Conservation (phyloP, 1,284 basidiomycete species). For the Naganishia liquefaciens region DNA sequence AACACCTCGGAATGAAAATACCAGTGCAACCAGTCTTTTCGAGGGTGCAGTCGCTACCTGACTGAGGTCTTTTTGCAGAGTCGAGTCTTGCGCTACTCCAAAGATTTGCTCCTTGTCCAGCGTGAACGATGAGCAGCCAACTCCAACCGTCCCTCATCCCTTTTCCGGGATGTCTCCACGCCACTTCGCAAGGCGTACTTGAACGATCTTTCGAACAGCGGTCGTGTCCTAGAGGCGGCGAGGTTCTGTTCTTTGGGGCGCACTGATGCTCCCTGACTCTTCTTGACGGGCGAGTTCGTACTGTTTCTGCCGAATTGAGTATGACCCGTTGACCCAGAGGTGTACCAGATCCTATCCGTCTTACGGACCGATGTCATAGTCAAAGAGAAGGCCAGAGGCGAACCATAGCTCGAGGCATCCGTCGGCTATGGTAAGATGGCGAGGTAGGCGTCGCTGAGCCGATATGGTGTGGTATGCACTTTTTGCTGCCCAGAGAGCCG, state of each 20-base stretch:
- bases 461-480: no score
- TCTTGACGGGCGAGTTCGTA: not conserved
- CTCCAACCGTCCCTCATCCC: not conserved
- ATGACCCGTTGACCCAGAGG: slow-evolving; percentile 50
- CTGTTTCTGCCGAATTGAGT: slow-evolving; percentile 42
- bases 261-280: not conserved
- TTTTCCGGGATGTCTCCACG: slow-evolving; percentile 28
- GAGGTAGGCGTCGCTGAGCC: not conserved
- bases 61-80: not conserved
- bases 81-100: not conserved
- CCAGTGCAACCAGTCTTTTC: slow-evolving; percentile 34
- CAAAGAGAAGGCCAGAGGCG: slow-evolving; percentile 1
- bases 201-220: slow-evolving; percentile 49
- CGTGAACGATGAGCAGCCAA: slow-evolving; percentile 13
- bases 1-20: slow-evolving; percentile 38
- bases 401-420: slow-evolving; percentile 20
- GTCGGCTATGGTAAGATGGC: not conserved
- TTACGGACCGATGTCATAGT: slow-evolving; percentile 2
- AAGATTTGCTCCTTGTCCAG: slow-evolving; percentile 41
- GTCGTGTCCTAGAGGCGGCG: slow-evolving; percentile 11
- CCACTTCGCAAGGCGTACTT: slow-evolving; percentile 47
- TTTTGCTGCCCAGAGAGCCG: not conserved
- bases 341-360: slow-evolving; percentile 12
- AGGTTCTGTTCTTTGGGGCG: not conserved
- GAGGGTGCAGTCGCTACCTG: no score